Conservation (phyloP, 2,329 filamentous ascomycete species). For the Seiridium unicorne region DNA sequence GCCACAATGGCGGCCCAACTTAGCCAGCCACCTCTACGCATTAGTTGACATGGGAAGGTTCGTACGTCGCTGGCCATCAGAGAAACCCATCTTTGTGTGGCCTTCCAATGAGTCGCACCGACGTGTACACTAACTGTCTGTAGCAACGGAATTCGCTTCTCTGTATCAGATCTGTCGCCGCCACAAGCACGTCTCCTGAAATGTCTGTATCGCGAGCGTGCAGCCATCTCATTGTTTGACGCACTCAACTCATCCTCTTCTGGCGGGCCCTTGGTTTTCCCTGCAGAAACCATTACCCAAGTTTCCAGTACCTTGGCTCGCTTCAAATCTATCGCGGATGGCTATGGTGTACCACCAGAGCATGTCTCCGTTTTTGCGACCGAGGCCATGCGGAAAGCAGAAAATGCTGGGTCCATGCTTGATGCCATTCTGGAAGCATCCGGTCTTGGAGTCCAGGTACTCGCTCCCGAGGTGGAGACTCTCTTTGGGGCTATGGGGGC, state of each 20-base stretch:
- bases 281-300: slow-evolving; percentile 55
- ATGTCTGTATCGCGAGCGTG: slow-evolving; percentile 76
- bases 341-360: slow-evolving; percentile 62
- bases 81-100: no score
- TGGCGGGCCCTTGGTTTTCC: slow-evolving; percentile 37
- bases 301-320: slow-evolving; percentile 66
- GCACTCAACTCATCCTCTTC: slow-evolving; percentile 58
- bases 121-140: slow-evolving; percentile 10
- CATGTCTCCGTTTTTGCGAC: slow-evolving; percentile 80
- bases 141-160: slow-evolving; percentile 92
- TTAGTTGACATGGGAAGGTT: slow-evolving; percentile 62
- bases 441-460: slow-evolving; percentile 68
- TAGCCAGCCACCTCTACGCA: slow-evolving; percentile 50
- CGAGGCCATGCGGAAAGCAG: slow-evolving; percentile 80
- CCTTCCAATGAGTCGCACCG: no score
- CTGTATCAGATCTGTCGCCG: slow-evolving; percentile 77
- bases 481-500: slow-evolving; percentile 81
- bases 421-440: slow-evolving; percentile 59
- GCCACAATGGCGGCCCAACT: slow-evolving; percentile 45
- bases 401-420: slow-evolving; percentile 70
- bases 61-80: slow-evolving; percentile 13
- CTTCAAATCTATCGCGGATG: slow-evolving; percentile 69
- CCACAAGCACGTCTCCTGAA: slow-evolving; percentile 69
- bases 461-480: slow-evolving; percentile 80
- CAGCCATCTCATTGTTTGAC: slow-evolving; percentile 83